phyloP scores from a whole-genome alignment of 495 filamentous ascomycete genomes.

The Xylaria longipes region DNA sequence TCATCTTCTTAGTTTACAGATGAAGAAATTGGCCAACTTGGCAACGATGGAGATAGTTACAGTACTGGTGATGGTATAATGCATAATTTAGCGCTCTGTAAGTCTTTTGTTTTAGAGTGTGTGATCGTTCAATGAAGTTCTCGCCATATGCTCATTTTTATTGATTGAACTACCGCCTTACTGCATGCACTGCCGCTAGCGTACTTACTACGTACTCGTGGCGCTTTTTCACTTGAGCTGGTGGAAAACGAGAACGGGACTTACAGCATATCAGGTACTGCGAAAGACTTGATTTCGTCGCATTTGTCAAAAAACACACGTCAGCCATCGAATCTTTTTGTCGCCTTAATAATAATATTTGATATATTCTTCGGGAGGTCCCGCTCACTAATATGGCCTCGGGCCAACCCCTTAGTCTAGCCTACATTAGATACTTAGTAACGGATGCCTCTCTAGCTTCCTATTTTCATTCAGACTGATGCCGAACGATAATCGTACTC shows the following conservation, averaged over 20 bases:
- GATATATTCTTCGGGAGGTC: slow-evolving; percentile 7
- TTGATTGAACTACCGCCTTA: not conserved
- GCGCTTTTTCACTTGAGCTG: not conserved
- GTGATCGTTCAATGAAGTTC: not conserved
- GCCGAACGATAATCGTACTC: no score
- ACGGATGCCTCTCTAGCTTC: not conserved
- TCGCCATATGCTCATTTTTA: not conserved
- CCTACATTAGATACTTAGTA: not conserved
- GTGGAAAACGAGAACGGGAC: not conserved
- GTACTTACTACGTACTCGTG: not conserved
- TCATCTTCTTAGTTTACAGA: not conserved
- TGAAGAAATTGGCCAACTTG: not conserved
- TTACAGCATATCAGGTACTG: not conserved
- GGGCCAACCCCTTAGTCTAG: not conserved
- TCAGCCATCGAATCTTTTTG: not conserved
- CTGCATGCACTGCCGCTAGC: not conserved
- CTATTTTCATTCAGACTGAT: not conserved
- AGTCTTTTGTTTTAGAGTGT: not conserved
- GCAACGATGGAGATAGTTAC: not conserved
- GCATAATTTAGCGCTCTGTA: not conserved
- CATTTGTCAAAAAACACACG: not conserved
- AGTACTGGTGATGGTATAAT: not conserved
- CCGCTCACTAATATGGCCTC: not conserved
- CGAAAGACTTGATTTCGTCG: not conserved
- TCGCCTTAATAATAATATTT: not conserved